Conservation (phyloP, 176 grass and related monocot species). For the Phyllostachys edulis region DNA sequence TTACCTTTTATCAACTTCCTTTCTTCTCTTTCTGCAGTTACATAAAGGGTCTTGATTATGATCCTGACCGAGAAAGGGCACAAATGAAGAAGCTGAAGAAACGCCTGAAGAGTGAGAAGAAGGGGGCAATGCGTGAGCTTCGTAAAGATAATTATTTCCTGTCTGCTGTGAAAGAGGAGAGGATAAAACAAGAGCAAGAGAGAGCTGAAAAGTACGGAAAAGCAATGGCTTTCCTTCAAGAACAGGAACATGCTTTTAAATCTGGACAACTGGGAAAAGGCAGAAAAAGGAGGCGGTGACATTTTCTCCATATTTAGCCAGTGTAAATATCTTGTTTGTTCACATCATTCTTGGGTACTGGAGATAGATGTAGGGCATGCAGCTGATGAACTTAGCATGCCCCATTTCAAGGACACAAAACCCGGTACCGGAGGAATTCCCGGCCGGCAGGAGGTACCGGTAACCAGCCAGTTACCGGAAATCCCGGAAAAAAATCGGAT, state of each 20-base stretch:
- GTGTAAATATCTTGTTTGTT: constrained; percentile 37
- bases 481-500: no score
- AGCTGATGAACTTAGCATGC: background rate
- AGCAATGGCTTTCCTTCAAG: constrained; percentile 74
- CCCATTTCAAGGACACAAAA: no score
- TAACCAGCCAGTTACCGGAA: no score
- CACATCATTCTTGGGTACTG: background rate
- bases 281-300: constrained; percentile 71
- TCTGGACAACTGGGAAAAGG: constrained; percentile 90
- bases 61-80: constrained; percentile 89
- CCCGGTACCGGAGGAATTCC: no score
- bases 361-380: background rate
- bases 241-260: constrained; percentile 90
- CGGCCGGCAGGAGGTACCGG: no score
- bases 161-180: constrained; percentile 60
- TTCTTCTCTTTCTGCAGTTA: constrained; percentile 59
- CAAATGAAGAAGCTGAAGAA: constrained; percentile 81
- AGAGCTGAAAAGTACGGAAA: constrained; percentile 72
- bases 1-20: background rate
- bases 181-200: constrained; percentile 62
- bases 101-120: constrained; percentile 73
- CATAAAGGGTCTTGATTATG: constrained; percentile 88
- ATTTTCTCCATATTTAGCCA: background rate
- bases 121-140: constrained; percentile 70
- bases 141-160: constrained; percentile 84